phyloP scores from a whole-genome alignment of 2,329 filamentous ascomycete genomes.

The Fusarium scirpi region DNA sequence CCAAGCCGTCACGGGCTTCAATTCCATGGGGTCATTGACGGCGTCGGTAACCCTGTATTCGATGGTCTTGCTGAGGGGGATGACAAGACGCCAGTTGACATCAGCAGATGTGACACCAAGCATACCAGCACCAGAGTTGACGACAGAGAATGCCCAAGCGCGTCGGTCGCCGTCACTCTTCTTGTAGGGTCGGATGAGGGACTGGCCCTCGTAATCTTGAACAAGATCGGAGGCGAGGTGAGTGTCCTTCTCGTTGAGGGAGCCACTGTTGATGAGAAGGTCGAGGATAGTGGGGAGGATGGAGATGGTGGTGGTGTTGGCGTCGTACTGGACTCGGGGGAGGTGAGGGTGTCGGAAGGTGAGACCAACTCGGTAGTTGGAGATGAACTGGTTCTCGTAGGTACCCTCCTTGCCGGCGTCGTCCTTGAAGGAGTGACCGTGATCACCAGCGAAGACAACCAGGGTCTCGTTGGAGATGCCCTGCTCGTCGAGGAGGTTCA shows the following conservation, averaged over 20 bases:
- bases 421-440: conserved; percentile 52
- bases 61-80: conserved; percentile 49
- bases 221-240: conserved; percentile 47
- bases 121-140: conserved; percentile 53
- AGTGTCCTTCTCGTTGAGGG: conserved; percentile 46
- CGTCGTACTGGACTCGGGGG: conserved; percentile 49
- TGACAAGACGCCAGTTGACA: conserved; percentile 49
- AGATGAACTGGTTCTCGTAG: conserved; percentile 50
- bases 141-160: conserved; percentile 52
- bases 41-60: conserved; percentile 52
- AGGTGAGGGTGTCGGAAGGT: conserved; percentile 51
- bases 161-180: conserved; percentile 44
- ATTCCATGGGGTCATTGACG: conserved; percentile 48
- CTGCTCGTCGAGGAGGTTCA: conserved; percentile 50
- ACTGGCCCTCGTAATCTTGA: conserved; percentile 53
- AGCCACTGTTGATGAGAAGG: conserved; percentile 50
- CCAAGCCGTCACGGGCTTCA: conserved; percentile 45
- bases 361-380: conserved; percentile 50
- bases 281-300: conserved; percentile 53
- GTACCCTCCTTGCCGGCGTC: conserved; percentile 49
- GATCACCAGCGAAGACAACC: conserved; percentile 52
- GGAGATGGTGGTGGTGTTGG: conserved; percentile 50
- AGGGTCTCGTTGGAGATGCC: conserved; percentile 53
- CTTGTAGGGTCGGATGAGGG: conserved; percentile 49
- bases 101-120: conserved; percentile 50